A percentile compares a stretch with the other conserved stretches of the same genome.
phyloP scores from a whole-genome alignment of 208 protist species.

The Dictyostelium gargantuum region DNA sequence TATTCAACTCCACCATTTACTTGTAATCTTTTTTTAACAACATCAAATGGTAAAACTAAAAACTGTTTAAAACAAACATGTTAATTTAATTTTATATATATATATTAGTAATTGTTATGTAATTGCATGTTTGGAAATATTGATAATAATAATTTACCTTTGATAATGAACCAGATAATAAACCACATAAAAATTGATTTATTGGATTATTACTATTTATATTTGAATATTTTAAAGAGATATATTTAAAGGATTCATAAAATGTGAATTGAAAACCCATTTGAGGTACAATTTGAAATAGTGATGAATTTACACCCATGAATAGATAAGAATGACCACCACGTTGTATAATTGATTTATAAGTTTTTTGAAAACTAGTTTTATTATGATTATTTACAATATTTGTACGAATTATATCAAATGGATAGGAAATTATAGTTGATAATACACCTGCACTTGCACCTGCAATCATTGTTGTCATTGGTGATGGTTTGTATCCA shows the following conservation, averaged over 20 bases:
- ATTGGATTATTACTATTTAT: neutral
- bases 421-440: conserved; percentile 10
- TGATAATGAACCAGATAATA: conserved; percentile 12
- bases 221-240: neutral
- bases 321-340: neutral
- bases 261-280: conserved; percentile 43
- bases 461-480: neutral
- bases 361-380: neutral
- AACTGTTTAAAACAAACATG: neutral
- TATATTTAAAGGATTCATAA: conserved; percentile 8
- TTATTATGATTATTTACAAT: conserved; percentile 16
- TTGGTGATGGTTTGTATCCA: neutral
- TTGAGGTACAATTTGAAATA: conserved; percentile 36
- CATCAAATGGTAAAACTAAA: conserved; percentile 50
- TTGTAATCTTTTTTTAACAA: conserved; percentile 55
- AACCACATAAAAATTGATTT: conserved; percentile 17
- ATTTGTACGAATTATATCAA: conserved; percentile 35
- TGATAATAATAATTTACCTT: neutral
- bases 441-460: neutral
- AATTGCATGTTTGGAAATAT: no score
- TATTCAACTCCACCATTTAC: neutral
- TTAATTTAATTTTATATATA: neutral
- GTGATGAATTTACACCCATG: neutral
- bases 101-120: no score
- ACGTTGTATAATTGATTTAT: neutral